Base-by-base conservation (phyloP, 805 yeast species). In the Lachancea sp. region DNA sequence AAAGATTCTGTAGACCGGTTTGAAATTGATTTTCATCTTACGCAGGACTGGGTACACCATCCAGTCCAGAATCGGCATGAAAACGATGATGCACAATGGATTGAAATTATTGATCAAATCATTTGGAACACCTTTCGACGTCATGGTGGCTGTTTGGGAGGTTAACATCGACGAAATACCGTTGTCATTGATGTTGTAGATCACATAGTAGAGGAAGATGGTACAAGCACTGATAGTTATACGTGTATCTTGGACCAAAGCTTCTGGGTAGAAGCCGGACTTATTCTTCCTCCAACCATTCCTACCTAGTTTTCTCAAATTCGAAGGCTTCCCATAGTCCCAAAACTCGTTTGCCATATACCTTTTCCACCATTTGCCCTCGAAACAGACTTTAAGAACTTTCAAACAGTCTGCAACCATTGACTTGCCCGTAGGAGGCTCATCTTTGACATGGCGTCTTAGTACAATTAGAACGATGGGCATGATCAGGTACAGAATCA, bases 71-170 rank as follows among this genome's bases (percentile, higher is more conserved):
- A 83, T 68, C 43, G 94, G 94, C 48, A 84, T 80, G 60, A 82
- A 78, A n/a, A 84, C 67, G 50, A 84, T 80, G 51, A 84, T 73
- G 29, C 86, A 80, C 51, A 84, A 66, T 21, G 92, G 83, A 62
- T 84, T 82, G 51, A 84, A 74, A 55, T 78, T 81, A 63, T 78
- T 82, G 68, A 83, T 73, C 52, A 83, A 69, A 69, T 83, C 94
- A 58, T 84, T 84, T 49, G 94, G 92, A 51, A 83, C 70, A 29
- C 85, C 83, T 58, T 83, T 87, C 40, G 74, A 67, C 52, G 80
- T 76, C 85, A 83, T 79, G 49, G 74, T 70, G 43, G 79, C 83
- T 33, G 89, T 40, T 17, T 40, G 36, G 15, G 38, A 28, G 28
- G 38, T 41, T 13, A 40, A 31, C 18, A 42, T 34, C 8, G 45